Evolutionary conservation across 192 early-diverging fungal species (phyloP), one percentile per base, ranked within the genome.

Genomic region (Spizellomyces sp.): DNA sequence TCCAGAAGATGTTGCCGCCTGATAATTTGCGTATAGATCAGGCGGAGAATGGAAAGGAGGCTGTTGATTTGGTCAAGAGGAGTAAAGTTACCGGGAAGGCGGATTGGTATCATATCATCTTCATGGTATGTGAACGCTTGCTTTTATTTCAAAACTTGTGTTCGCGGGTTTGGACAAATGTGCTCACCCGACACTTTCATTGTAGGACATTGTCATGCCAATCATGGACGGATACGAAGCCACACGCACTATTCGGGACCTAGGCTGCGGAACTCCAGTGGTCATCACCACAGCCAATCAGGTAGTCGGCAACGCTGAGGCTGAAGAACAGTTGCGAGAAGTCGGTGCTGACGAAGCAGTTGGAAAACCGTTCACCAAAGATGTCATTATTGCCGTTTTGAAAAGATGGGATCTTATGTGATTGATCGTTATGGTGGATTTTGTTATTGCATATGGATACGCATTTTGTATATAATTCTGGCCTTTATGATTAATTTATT

Each of bases 181-280:
- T 57, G 7, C 27, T 36, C 27, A 36, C 3, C 3, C 27, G 0
- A 36, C 46, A 10, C 48, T 70, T 5, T 69, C 69, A 9, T 69
- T 75, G 19, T 64, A 69, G 74, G 74, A 74, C 42, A 36, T 69
- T 17, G 67, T 59, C 36, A 64, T 69, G 67, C 67, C 67, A 3
- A 9, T 64, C 64, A 64, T 64, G 52, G 74, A 75, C 62, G 74
- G 74, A 19, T 48, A 75, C 60, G 46, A 75, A 62, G 74, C 74
- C 41, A 70, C 74, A 41, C 66, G 61, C 8, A 17, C 9, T 15
- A 68, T 75, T 45, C 74, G 74, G 15, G 15, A 45, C 15, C 8
- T 70, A 36, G 58, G 61, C 4, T 69, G 56, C 46, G 48, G 15
- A 7, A 48, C 60, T 2, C 74, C 74, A 47, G 64, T 75, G 10